phyloP scores from a whole-genome alignment of 1,139 yeast genomes.

The Spathaspora sp. region DNA sequence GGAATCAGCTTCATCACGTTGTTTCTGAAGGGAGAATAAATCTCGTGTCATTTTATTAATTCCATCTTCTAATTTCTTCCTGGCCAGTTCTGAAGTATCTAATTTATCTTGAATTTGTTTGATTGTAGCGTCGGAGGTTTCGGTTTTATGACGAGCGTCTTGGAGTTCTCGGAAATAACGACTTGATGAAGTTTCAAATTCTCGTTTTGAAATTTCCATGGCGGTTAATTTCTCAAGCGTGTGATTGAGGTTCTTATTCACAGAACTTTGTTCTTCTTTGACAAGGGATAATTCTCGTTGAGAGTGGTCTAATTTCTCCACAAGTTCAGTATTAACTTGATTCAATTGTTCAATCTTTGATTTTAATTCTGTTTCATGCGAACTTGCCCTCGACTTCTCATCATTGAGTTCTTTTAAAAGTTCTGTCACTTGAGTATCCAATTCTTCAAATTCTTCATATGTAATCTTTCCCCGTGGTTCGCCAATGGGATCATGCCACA shows the following conservation, averaged over 20 bases:
- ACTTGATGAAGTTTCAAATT: conserved; percentile 29
- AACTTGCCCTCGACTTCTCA: conserved; percentile 25
- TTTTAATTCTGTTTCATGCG: conserved; percentile 27
- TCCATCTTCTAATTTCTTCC: conserved; percentile 78
- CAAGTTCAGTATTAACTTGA: conserved; percentile 15
- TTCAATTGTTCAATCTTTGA: conserved; percentile 25
- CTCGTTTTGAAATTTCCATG: conserved; percentile 33
- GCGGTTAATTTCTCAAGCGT: conserved; percentile 33
- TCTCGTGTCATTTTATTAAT: conserved; percentile 90
- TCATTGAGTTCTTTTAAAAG: conserved; percentile 25
- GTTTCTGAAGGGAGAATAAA: conserved; percentile 62
- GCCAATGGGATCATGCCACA: conserved; percentile 69
- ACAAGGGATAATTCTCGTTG: conserved; percentile 23
- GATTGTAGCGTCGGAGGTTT: conserved; percentile 23
- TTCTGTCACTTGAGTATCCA: conserved; percentile 42
- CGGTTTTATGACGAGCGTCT: conserved; percentile 24
- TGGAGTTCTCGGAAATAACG: conserved; percentile 31
- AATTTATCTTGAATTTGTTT: conserved; percentile 29
- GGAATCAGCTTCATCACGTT: conserved; percentile 53
- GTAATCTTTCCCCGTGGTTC: conserved; percentile 72
- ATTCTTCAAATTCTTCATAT: conserved; percentile 67
- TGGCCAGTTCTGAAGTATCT: conserved; percentile 39
- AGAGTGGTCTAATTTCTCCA: conserved; percentile 8
- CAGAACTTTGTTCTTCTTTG: conserved; percentile 19
- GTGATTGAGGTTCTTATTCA: conserved; percentile 33